Percentiles rank a stretch among this genome's conserved stretches.
Conservation (phyloP, 768 basidiomycete species). For the Hygrophoropsis aurantiaca region DNA sequence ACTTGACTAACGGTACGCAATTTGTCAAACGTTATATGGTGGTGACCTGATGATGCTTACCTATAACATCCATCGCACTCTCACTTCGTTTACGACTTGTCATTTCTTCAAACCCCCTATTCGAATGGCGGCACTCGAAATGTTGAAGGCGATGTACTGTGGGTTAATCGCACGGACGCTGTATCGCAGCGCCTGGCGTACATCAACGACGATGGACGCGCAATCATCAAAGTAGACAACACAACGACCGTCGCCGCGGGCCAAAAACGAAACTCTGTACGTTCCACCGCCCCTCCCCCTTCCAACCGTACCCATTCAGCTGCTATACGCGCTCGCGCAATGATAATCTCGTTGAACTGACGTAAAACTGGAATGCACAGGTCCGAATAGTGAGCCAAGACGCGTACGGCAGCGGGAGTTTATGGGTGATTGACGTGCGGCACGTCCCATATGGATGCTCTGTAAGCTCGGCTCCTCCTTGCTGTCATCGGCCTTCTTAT, state of each 20-base stretch:
- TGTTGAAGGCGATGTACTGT: constrained; percentile 60
- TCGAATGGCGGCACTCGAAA: too few species aligned
- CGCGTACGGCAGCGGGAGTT: constrained; percentile 40
- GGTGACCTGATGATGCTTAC: constrained; percentile 24
- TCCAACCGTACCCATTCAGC: too few species aligned
- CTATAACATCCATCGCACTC: too few species aligned
- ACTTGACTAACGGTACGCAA: constrained; percentile 40
- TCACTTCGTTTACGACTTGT: constrained; percentile 35
- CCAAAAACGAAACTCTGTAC: constrained; percentile 63
- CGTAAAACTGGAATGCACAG: constrained; percentile 25
- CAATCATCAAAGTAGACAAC: constrained; percentile 77
- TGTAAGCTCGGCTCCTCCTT: too few species aligned
- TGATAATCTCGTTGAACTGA: too few species aligned
- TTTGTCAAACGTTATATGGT: constrained; percentile 34
- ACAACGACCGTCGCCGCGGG: constrained; percentile 49
- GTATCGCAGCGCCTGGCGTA: constrained; percentile 53
- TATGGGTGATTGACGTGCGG: constrained; percentile 46
- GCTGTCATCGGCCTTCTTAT: too few species aligned
- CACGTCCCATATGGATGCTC: constrained; percentile 61
- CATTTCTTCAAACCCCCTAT: not conserved
- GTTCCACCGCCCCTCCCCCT: too few species aligned
- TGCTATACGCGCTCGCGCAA: too few species aligned
- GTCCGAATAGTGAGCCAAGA: constrained; percentile 46
- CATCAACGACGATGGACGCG: constrained; percentile 58
- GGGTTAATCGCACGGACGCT: constrained; percentile 49